Percentiles rank a stretch among this genome's conserved stretches.
Conservation (phyloP, 1,139 yeast species). For the Saccharomycopsis hybrid region DNA sequence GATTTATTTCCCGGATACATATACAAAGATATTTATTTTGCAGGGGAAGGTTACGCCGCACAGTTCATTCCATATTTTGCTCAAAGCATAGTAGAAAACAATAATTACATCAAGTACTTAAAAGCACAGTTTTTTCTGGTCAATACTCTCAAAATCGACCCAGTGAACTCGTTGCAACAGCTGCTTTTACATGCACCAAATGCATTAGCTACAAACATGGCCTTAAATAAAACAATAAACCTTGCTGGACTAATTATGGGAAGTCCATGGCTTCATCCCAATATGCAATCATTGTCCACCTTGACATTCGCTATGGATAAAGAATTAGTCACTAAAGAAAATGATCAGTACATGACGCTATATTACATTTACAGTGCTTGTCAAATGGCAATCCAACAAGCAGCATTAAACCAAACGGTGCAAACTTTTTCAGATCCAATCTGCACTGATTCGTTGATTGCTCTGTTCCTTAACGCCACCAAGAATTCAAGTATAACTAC, state of each 20-base stretch:
- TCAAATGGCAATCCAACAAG: neutral
- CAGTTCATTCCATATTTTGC: slow-evolving; percentile 78
- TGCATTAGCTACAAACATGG: slow-evolving; percentile 26
- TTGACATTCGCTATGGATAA: slow-evolving; percentile 44
- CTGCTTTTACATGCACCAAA: slow-evolving; percentile 29
- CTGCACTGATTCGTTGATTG: slow-evolving; percentile 10
- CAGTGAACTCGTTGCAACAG: slow-evolving; percentile 63
- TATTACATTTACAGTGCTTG: slow-evolving; percentile 6
- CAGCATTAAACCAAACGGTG: neutral
- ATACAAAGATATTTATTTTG: slow-evolving; percentile 46
- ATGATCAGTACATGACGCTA: neutral
- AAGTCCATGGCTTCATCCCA: slow-evolving; percentile 79
- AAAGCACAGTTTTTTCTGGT: slow-evolving; percentile 62
- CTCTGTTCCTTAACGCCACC: slow-evolving; percentile 5
- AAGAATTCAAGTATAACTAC: neutral
- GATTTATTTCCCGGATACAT: slow-evolving; percentile 56
- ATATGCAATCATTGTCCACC: slow-evolving; percentile 61
- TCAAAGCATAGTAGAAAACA: slow-evolving; percentile 36
- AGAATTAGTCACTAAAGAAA: neutral
- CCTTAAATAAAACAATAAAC: slow-evolving; percentile 27
- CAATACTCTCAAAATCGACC: slow-evolving; percentile 93
- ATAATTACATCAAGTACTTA: slow-evolving; percentile 18
- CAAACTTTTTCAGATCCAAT: slow-evolving; percentile 2
- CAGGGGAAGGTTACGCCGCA: slow-evolving; percentile 88
- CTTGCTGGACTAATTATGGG: slow-evolving; percentile 61